Evolutionary conservation across 495 filamentous ascomycete genomes (phyloP).

Genomic region (Penicillium riverlandense): DNA sequence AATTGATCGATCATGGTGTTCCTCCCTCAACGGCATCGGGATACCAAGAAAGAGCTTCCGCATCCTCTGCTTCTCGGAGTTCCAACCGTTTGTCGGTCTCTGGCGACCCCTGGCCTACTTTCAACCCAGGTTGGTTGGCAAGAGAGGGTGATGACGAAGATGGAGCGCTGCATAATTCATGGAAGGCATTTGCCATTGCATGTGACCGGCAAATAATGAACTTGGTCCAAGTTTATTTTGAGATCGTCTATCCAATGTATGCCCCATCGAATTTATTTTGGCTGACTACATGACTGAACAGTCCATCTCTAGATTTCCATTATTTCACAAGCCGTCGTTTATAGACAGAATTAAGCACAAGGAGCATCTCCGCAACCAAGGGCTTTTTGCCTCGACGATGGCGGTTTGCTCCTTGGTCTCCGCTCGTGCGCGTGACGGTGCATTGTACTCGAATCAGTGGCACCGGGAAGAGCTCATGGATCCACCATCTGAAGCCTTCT

Average conservation of each 20-base stretch:
- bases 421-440: constrained; percentile 39
- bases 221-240: constrained; percentile 37
- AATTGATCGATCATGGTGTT: not conserved
- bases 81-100: constrained; percentile 10
- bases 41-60: constrained; percentile 4
- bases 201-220: constrained; percentile 21
- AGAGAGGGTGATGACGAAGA: constrained; percentile 19
- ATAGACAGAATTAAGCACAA: constrained; percentile 24
- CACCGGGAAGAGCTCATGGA: constrained; percentile 18
- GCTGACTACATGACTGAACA: not conserved
- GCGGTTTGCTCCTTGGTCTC: constrained; percentile 41
- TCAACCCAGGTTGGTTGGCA: constrained; percentile 12
- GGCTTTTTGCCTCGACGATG: constrained; percentile 43
- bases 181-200: constrained; percentile 24
- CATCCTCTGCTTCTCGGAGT: constrained; percentile 15
- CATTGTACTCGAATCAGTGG: constrained; percentile 24
- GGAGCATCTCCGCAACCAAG: constrained; percentile 32
- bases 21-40: not conserved
- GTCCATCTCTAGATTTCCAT: constrained; percentile 28
- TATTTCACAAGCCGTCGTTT: constrained; percentile 40
- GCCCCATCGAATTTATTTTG: not conserved
- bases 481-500: constrained; percentile 38
- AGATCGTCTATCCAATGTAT: constrained; percentile 34
- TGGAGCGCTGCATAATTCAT: constrained; percentile 19
- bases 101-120: constrained; percentile 18